Evolutionary conservation across 305 asterid species (phyloP), one percentile per base, ranked within the genome.

Genomic region (Salvia sclarea): DNA sequence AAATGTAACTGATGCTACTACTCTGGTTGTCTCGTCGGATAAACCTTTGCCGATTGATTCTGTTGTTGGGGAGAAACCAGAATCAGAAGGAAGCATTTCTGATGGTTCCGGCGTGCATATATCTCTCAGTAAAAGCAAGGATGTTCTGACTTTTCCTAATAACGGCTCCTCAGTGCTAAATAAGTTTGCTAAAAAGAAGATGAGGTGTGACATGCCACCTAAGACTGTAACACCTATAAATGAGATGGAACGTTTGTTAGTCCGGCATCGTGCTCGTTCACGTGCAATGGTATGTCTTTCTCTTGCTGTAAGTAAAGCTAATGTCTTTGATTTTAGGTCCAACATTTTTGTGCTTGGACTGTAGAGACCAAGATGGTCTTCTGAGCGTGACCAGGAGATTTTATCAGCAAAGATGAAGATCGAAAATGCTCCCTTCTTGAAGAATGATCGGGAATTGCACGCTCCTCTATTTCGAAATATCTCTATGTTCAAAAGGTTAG

Each of bases 311-410:
- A 30, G 47, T 63, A 22, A 37, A 70, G n/a, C 49, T 17, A 30
- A 24, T 25, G 50, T 28, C 7, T 10, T 14, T 73, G 35, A 37
- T 59, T 55, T 25, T 71, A 64, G 61, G 52, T 72, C 52, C 3
- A 30, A 70, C 13, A 52, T 55, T 24, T 37, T 31, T 69, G 25
- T 71, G 38, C 40, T 73, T 75, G 69, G 58, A 59, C 41, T 82
- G 77, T 70, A 92, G 98, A 90, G 85, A 74, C 97, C 97, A 22
- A 82, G 87, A 75, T 92, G 97, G 98, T 81, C 97, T 4, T 88
- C 96, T 5, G 89, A 73, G 45, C 91, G 89, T 62, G 98, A 92
- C 84, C 63, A 21, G 75, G 97, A 92, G 68, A 83, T 92, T 64
- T 62, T 85, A 43, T 45, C 82, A 16, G 95, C 96, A 1, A 90